Percentiles rank a stretch among this genome's conserved stretches.
Evolutionary conservation across 75 land plant genomes (phyloP).

Genomic region (Cunninghamia lanceolata): DNA sequence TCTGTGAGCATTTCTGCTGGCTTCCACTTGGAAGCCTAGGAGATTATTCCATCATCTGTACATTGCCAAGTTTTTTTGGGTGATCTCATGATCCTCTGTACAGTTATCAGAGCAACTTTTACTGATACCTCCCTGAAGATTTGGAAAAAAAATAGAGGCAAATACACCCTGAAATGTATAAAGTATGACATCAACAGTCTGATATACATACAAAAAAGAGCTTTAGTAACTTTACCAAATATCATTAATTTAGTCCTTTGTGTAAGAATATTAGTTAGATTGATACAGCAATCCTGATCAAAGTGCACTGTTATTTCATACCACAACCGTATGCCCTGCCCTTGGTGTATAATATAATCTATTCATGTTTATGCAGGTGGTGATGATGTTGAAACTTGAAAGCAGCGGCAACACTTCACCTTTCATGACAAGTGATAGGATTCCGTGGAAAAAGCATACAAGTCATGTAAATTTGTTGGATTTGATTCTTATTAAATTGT

Average conservation of each 20-base stretch:
- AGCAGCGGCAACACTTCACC: slow-evolving; percentile 1
- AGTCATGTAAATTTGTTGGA: background rate
- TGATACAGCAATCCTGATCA: background rate
- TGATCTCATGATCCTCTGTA: background rate
- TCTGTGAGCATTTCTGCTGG: background rate
- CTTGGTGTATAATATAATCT: background rate
- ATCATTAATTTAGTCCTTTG: background rate
- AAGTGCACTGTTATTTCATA: background rate
- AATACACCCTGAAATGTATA: background rate
- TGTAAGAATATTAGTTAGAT: background rate
- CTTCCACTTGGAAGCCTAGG: background rate
- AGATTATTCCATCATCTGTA: background rate
- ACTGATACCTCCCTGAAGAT: background rate
- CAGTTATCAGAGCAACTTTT: background rate
- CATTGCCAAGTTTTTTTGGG: background rate
- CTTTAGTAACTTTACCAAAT: background rate
- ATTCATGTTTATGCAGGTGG: background rate
- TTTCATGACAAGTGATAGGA: background rate
- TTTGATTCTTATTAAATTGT: background rate
- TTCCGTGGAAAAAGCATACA: background rate
- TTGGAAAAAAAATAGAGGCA: background rate
- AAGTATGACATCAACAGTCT: background rate
- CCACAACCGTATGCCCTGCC: background rate
- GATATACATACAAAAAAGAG: background rate
- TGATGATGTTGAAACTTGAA: background rate